Conservation (phyloP, 495 filamentous ascomycete genomes). For the Penicillium psychrofluorescens region DNA sequence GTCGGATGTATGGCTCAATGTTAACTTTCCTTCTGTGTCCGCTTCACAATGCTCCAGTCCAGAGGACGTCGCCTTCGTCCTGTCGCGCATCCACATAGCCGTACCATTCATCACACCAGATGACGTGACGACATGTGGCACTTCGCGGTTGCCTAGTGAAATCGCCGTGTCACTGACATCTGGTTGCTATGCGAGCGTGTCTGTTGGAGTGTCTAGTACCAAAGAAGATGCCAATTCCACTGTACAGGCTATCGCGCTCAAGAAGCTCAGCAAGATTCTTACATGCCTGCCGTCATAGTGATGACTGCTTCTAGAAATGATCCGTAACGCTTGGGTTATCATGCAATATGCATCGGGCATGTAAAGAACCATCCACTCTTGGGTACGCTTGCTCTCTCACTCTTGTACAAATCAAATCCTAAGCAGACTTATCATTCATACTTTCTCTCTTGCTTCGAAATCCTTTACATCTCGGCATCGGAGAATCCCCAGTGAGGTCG, state of each 20-base stretch:
- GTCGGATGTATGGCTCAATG: conserved; percentile 52
- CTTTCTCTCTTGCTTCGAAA: no score
- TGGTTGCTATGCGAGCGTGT: conserved; percentile 57
- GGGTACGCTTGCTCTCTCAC: no score
- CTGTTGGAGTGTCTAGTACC: conserved; percentile 48
- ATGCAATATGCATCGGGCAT: no score
- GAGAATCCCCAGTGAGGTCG: no score
- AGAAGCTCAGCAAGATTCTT: conserved; percentile 47
- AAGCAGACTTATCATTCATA: no score
- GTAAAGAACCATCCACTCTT: no score
- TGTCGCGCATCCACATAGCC: conserved; percentile 50
- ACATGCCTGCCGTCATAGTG: conserved; percentile 24
- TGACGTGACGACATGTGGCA: conserved; percentile 52
- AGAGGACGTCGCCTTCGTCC: conserved; percentile 50
- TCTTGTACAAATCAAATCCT: no score
- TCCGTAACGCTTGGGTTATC: no score
- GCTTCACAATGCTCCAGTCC: conserved; percentile 35
- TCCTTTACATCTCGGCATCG: no score
- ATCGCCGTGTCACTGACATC: conserved; percentile 33
- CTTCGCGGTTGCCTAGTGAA: conserved; percentile 50
- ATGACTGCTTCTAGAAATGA: no score
- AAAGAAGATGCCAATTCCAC: conserved; percentile 51
- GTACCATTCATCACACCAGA: conserved; percentile 36
- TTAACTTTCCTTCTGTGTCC: conserved; percentile 53
- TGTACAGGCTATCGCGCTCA: conserved; percentile 47